Conservation (phyloP, 148 eudicot species). For the Persicaria tinctoria region DNA sequence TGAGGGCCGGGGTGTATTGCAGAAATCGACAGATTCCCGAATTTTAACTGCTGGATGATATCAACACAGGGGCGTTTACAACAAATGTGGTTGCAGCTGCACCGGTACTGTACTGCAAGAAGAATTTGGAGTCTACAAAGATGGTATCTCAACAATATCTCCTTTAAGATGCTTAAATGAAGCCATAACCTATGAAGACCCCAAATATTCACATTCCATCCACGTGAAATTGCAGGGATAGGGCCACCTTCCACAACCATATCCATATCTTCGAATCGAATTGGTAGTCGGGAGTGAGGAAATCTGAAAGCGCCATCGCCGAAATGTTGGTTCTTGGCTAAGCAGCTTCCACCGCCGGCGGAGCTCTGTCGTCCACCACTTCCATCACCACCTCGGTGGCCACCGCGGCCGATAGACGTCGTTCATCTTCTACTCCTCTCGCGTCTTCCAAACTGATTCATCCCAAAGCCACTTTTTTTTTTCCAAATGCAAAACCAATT, state of each 20-base stretch:
- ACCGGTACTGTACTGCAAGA: no score
- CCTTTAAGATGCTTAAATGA: no score
- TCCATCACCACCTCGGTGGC: no score
- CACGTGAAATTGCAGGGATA: no score
- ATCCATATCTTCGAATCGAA: background rate
- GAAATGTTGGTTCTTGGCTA: constrained; percentile 25
- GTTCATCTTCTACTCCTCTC: constrained; percentile 32
- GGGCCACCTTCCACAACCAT: no score
- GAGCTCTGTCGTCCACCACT: no score
- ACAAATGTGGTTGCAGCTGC: constrained; percentile 96
- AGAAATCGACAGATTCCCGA: background rate
- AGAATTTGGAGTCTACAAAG: no score
- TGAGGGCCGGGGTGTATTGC: background rate
- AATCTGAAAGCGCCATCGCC: constrained; percentile 2
- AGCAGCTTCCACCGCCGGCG: no score
- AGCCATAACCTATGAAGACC: no score
- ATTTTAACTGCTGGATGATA: background rate
- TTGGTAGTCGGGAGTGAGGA: background rate
- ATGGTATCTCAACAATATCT: no score
- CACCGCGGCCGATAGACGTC: constrained; percentile 16
- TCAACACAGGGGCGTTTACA: constrained; percentile 69
- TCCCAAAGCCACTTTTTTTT: constrained; percentile 28
- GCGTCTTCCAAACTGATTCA: constrained; percentile 24
- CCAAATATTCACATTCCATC: no score
- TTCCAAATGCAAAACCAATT: no score